Evolutionary conservation across 352 stramenopile genomes (phyloP).

Genomic region (Vaucheria bursata): DNA sequence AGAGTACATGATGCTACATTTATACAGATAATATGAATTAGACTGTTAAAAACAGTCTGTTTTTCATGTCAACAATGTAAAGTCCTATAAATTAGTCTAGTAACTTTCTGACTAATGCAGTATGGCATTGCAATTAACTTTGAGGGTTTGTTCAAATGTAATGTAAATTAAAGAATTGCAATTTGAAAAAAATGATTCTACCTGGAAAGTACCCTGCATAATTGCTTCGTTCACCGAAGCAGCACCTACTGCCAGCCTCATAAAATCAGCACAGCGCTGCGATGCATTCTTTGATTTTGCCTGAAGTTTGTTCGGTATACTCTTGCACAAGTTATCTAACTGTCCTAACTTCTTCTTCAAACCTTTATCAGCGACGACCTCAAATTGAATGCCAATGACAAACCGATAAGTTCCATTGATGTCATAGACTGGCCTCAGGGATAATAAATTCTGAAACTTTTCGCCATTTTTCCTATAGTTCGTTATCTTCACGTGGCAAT

Average conservation of each 20-base stretch:
- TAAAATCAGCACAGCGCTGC: neutral
- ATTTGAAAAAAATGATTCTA: too few species aligned
- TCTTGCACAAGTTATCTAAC: constrained; percentile 45
- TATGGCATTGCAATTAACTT: too few species aligned
- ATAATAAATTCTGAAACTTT: constrained; percentile 57
- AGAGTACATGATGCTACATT: too few species aligned
- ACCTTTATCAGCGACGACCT: constrained; percentile 40
- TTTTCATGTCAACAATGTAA: too few species aligned
- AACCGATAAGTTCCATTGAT: constrained; percentile 54
- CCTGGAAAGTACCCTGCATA: too few species aligned
- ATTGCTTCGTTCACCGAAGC: neutral
- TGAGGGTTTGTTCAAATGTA: too few species aligned
- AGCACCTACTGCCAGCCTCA: neutral
- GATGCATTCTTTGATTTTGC: constrained; percentile 14
- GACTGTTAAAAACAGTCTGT: too few species aligned
- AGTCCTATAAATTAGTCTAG: too few species aligned
- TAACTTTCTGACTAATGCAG: too few species aligned
- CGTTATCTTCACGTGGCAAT: constrained; percentile 64
- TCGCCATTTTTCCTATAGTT: too few species aligned
- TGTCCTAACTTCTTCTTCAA: constrained; percentile 41
- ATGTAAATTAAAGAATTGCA: too few species aligned
- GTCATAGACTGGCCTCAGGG: constrained; percentile 52
- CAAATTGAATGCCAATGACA: constrained; percentile 47
- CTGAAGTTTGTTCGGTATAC: constrained; percentile 35
- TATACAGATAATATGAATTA: too few species aligned